phyloP scores from a whole-genome alignment of 2,329 filamentous ascomycete species.

The Mycosphaerella sp. region DNA sequence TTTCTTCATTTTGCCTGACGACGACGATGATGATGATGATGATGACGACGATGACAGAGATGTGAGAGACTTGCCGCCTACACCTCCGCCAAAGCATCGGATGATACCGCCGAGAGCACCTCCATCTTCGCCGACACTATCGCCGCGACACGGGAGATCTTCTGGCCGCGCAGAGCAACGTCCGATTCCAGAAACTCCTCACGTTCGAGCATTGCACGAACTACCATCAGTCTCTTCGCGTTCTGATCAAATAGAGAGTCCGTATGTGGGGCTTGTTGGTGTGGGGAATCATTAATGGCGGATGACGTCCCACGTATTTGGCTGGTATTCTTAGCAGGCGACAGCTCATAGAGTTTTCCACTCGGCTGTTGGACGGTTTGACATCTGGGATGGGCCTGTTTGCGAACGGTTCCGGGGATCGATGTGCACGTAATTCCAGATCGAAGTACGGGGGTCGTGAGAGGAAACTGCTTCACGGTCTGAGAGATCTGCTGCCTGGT shows the following conservation, averaged over 20 bases:
- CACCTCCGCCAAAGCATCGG: constrained; percentile 6
- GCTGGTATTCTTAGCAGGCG: constrained; percentile 1
- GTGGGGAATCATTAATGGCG: neutral
- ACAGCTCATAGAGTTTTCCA: neutral
- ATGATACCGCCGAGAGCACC: neutral
- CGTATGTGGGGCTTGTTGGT: neutral
- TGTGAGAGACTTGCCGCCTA: constrained; percentile 3
- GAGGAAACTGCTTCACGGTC: no score
- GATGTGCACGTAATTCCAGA: neutral
- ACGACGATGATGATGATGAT: neutral
- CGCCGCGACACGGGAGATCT: neutral
- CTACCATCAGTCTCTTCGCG: constrained; percentile 7
- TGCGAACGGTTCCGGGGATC: constrained; percentile 1
- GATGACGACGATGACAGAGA: neutral
- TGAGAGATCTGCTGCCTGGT: no score
- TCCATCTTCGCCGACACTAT: constrained; percentile 7
- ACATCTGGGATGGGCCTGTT: constrained; percentile 5
- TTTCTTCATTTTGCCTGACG: neutral
- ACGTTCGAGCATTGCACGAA: neutral
- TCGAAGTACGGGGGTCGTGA: neutral
- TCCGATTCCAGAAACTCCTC: neutral
- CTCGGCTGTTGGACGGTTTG: constrained; percentile 2
- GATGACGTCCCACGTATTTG: neutral
- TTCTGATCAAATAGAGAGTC: constrained; percentile 1
- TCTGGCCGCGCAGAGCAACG: neutral